Percentiles rank a stretch among this genome's conserved stretches.
These are phyloP conservation scores for Datura wrightii DNA, from an alignment of 257 asterid genomes.

Conservation along the genomic window DNA sequence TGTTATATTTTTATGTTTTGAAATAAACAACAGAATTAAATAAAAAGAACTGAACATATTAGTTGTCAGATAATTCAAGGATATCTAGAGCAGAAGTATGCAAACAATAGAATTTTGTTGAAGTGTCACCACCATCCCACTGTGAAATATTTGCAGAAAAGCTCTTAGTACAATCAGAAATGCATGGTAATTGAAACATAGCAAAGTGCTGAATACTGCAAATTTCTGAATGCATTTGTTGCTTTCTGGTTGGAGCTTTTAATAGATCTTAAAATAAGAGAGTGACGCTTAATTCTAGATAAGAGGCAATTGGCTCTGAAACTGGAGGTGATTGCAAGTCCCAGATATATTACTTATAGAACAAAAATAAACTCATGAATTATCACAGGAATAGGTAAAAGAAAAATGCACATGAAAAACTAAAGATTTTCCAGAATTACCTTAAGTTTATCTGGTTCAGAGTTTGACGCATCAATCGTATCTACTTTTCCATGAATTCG, in stretches of 20 bases:
- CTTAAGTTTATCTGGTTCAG: conserved; percentile 70
- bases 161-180: neutral
- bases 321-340: neutral
- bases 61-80: neutral
- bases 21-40: neutral
- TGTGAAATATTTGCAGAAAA: neutral
- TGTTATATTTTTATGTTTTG: neutral
- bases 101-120: neutral
- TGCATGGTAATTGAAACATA: neutral
- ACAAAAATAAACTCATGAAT: neutral
- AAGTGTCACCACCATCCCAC: neutral
- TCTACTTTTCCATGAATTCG: conserved; percentile 78
- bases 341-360: neutral
- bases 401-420: neutral
- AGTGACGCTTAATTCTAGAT: neutral
- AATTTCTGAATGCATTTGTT: conserved; percentile 4
- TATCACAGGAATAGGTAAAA: conserved; percentile 5
- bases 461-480: conserved; percentile 65
- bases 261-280: neutral
- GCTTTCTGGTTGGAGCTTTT: neutral
- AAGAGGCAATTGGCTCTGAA: neutral
- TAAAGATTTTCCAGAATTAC: conserved; percentile 39
- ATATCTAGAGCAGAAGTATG: neutral
- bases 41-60: neutral
- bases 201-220: neutral